These are phyloP conservation scores for Metschnikowia anglica DNA, from an alignment of 805 yeast genomes.

Conservation along the genomic window DNA sequence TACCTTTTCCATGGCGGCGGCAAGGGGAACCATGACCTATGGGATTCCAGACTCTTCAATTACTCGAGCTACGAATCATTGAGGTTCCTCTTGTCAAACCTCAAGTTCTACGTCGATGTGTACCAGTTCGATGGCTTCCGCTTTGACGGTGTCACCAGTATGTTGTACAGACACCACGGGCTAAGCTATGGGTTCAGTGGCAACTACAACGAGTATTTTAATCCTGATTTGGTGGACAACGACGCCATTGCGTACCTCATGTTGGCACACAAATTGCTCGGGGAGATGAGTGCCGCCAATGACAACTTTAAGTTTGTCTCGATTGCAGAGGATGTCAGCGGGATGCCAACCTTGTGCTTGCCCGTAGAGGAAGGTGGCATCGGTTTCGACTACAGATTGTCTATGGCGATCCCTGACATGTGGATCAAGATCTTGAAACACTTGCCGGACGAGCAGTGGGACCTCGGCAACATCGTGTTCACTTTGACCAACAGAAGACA, in stretches of 20 bases:
- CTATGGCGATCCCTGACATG: slow-evolving; percentile 99
- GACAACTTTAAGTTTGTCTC: slow-evolving; percentile 52
- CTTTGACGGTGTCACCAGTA: slow-evolving; percentile 94
- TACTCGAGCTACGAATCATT: slow-evolving; percentile 90
- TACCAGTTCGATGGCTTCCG: slow-evolving; percentile 92
- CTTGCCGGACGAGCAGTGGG: slow-evolving; percentile 85
- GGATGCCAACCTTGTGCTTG: slow-evolving; percentile 92
- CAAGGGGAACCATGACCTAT: slow-evolving; percentile 82
- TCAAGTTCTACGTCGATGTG: slow-evolving; percentile 79
- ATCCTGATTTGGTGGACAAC: slow-evolving; percentile 73
- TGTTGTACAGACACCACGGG: slow-evolving; percentile 92
- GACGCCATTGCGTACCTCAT: slow-evolving; percentile 86
- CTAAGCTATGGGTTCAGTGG: slow-evolving; percentile 89
- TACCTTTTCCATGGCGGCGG: slow-evolving; percentile 93
- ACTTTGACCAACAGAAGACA: slow-evolving; percentile 87
- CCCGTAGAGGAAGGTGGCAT: slow-evolving; percentile 77
- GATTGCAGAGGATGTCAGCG: slow-evolving; percentile 95
- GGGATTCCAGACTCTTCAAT: slow-evolving; percentile 96
- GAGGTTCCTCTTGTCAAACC: slow-evolving; percentile 78
- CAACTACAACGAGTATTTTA: slow-evolving; percentile 86
- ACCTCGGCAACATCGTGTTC: slow-evolving; percentile 72
- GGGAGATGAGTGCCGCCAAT: slow-evolving; percentile 45
- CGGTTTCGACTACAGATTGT: slow-evolving; percentile 89
- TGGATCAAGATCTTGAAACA: slow-evolving; percentile 95
- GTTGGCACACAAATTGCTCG: slow-evolving; percentile 82